Evolutionary conservation across 2,329 filamentous ascomycete species (phyloP), one percentile per base, ranked within the genome.

Genomic region (Ceratocystis ficicola): DNA sequence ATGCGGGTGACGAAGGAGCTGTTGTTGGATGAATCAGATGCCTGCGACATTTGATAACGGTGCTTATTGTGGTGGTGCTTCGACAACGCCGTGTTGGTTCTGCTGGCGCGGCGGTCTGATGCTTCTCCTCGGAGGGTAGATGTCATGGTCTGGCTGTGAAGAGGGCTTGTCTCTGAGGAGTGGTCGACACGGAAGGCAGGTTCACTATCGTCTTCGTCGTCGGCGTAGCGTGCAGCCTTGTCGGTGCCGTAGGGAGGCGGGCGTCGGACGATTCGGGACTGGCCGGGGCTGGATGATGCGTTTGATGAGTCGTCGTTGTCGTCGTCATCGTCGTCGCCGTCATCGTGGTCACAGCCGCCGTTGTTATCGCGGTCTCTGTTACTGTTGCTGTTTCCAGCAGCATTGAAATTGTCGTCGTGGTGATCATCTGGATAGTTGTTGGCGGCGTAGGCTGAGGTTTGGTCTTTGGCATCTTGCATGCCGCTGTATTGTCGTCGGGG

Each of bases 1-100:
- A 76, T 69, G 15, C 59, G 46, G 22, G 77, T 73, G 1, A 79
- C 76, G 1, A 76, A 76, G 22, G 83, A 85, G 68, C 81, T 80
- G 0, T 79, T 80, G 0, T 79, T 76, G 1, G 86, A 86, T 0
- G 86, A 88, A 70, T 88, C 83, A 0, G 83, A 85, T 1, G 82
- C 84, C 66, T 83, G 80, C 0, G 81, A 83, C 48, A 77, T 75
- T 59, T 79, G 76, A 2, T 75, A 72, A 5, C 73, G 72, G 2
- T 75, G 74, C 52, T 75, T 77, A 22, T 68, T 61, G 15, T 65
- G 64, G 3, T 65, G 52, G 22, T 41, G 48, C 15, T 64, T 50
- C 30, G 44, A 30, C 36, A 36, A 12, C 64, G 64, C 50, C 5
- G 28, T 32, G 55, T 59, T 59, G 15, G 55, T 59, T n/a, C 6